These are phyloP conservation scores for Lunasporangiospora selenospora DNA, from an alignment of 192 early-diverging fungal genomes.

Conservation along the genomic window DNA sequence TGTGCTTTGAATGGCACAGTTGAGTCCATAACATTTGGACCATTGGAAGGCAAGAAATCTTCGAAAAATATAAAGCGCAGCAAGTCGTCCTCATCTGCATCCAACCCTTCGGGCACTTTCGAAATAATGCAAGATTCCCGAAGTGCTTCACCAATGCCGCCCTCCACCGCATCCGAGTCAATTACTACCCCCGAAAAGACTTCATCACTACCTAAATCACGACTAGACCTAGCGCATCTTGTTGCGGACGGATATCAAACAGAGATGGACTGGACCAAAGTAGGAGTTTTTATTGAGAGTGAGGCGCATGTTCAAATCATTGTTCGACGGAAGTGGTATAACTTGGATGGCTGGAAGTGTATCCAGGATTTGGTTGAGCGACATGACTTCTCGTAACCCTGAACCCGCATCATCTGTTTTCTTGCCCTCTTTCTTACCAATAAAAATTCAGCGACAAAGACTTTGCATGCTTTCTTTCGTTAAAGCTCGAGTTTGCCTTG, in stretches of 20 bases:
- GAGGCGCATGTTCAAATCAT: conserved; percentile 55
- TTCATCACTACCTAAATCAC: conserved; percentile 6
- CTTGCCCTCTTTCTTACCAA: no score
- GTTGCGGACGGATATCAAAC: conserved; percentile 47
- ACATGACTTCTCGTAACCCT: conserved; percentile 47
- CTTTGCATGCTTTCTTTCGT: no score
- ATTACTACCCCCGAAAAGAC: conserved; percentile 1
- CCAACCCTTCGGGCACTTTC: no score
- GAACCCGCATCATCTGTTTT: no score
- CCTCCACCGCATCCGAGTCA: conserved; percentile 1
- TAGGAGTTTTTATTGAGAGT: conserved; percentile 47
- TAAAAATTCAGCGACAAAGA: no score
- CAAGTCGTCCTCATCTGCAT: neutral
- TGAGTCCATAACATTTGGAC: neutral
- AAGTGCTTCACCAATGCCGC: no score
- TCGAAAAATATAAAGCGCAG: no score
- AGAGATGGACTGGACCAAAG: conserved; percentile 55
- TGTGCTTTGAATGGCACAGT: neutral
- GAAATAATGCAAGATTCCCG: no score
- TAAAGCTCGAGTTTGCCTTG: no score
- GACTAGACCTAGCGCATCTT: conserved; percentile 19
- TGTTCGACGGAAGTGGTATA: conserved; percentile 54
- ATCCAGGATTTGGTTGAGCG: conserved; percentile 47
- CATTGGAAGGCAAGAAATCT: no score
- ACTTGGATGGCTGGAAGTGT: conserved; percentile 48